Conservation (phyloP, 257 asterid genomes). For the Solanum pinnatisectum region DNA sequence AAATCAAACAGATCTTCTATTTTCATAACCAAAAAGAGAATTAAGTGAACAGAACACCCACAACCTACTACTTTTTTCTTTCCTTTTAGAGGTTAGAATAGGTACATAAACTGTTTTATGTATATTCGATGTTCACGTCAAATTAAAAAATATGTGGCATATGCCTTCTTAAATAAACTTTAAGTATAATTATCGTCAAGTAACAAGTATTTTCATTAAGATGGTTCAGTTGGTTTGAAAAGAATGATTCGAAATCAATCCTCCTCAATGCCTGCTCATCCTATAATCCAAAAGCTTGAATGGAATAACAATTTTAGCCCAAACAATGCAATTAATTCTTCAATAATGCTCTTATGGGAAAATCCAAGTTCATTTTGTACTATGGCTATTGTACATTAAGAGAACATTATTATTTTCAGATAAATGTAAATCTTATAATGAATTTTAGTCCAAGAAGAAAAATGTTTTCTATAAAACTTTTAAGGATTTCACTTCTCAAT, state of each 20-base stretch:
- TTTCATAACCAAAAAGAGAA: neutral
- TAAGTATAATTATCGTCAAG: neutral
- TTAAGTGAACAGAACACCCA: neutral
- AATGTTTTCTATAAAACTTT: neutral
- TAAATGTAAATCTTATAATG: neutral
- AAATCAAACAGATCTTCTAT: neutral
- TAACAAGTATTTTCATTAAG: neutral
- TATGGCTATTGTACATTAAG: neutral
- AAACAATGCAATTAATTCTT: neutral
- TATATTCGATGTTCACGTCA: too few relatives aligned
- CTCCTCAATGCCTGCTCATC: too few relatives aligned
- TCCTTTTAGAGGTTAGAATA: neutral
- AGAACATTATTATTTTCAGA: neutral
- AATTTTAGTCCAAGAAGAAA: neutral
- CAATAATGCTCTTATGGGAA: neutral
- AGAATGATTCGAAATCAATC: too few relatives aligned
- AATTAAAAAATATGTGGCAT: neutral
- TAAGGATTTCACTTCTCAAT: neutral
- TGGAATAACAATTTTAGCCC: neutral
- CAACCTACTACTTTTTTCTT: neutral
- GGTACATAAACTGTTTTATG: neutral
- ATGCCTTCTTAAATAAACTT: neutral
- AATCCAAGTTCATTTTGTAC: neutral
- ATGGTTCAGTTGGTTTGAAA: too few relatives aligned
- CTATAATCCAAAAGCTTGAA: neutral